Conservation (phyloP, 495 filamentous ascomycete species). For the Pyrenula massariospora region DNA sequence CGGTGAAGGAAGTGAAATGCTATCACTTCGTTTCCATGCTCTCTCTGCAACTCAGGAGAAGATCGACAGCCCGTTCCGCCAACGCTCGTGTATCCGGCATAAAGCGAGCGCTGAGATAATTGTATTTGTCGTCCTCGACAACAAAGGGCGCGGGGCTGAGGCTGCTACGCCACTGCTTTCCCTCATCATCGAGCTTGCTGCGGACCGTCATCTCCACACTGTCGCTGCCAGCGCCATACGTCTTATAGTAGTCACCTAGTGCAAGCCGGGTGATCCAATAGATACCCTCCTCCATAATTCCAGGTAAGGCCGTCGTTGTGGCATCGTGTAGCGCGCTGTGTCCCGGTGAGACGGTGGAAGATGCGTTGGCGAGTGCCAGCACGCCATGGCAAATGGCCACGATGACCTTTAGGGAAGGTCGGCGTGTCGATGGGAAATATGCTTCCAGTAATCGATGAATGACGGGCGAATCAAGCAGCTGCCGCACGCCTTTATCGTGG, state of each 20-base stretch:
- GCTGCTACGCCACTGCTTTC: conserved; percentile 35
- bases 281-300: conserved; percentile 33
- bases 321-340: conserved; percentile 35
- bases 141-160: conserved; percentile 35
- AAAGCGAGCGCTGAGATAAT: conserved; percentile 40
- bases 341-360: conserved; percentile 18
- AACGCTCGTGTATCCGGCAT: conserved; percentile 35
- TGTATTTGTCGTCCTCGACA: conserved; percentile 37
- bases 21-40: too few species aligned
- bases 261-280: conserved; percentile 37
- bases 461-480: conserved; percentile 37
- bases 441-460: conserved; percentile 31
- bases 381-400: conserved; percentile 44
- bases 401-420: conserved; percentile 20
- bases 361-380: conserved; percentile 33
- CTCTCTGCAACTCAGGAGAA: too few species aligned
- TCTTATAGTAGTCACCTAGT: conserved; percentile 46
- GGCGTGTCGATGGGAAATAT: conserved; percentile 37
- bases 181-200: conserved; percentile 28
- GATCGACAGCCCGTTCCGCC: conserved; percentile 32
- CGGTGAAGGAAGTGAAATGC: too few species aligned
- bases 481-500: conserved; percentile 38
- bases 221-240: conserved; percentile 38
- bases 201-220: conserved; percentile 36
- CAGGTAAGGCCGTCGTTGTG: conserved; percentile 37